These are phyloP conservation scores for Tricholomella constricta DNA, from an alignment of 768 basidiomycete genomes.

Conservation along the genomic window DNA sequence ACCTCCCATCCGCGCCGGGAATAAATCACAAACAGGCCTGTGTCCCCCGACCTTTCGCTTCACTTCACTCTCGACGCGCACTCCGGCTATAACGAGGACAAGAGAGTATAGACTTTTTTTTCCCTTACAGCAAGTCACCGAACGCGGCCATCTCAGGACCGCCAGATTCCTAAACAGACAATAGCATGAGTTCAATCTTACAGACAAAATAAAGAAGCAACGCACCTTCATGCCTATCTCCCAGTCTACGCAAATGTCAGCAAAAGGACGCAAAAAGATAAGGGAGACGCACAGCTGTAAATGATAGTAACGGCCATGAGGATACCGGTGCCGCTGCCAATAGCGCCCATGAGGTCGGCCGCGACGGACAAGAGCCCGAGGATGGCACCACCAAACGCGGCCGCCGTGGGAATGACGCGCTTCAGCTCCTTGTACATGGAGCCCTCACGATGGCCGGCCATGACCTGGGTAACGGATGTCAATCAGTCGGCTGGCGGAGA, in stretches of 20 bases:
- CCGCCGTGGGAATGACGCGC: slow-evolving; percentile 96
- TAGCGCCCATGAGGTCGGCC: slow-evolving; percentile 94
- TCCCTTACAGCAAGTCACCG: slow-evolving; percentile 69
- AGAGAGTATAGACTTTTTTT: background rate
- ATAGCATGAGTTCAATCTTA: background rate
- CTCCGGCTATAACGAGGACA: background rate
- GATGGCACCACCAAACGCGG: slow-evolving; percentile 96
- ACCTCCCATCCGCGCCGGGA: too few relatives aligned
- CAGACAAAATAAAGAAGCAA: background rate
- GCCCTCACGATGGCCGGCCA: slow-evolving; percentile 91
- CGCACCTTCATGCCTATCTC: slow-evolving; percentile 85
- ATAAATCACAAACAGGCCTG: too few relatives aligned
- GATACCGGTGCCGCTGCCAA: slow-evolving; percentile 95
- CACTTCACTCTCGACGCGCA: background rate
- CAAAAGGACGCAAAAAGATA: background rate
- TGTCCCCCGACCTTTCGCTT: background rate
- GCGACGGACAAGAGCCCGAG: slow-evolving; percentile 88
- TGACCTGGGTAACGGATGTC: slow-evolving; percentile 45
- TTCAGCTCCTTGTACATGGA: slow-evolving; percentile 99
- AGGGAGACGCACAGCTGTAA: slow-evolving; percentile 72
- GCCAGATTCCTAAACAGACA: slow-evolving; percentile 57
- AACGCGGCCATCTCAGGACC: slow-evolving; percentile 84
- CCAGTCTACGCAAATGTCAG: slow-evolving; percentile 63
- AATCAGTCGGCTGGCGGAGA: background rate
- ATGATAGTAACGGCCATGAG: slow-evolving; percentile 98